Percentiles rank a stretch among this genome's conserved stretches.
Conservation (phyloP, 306 rosid species). For the Prunus mira region DNA sequence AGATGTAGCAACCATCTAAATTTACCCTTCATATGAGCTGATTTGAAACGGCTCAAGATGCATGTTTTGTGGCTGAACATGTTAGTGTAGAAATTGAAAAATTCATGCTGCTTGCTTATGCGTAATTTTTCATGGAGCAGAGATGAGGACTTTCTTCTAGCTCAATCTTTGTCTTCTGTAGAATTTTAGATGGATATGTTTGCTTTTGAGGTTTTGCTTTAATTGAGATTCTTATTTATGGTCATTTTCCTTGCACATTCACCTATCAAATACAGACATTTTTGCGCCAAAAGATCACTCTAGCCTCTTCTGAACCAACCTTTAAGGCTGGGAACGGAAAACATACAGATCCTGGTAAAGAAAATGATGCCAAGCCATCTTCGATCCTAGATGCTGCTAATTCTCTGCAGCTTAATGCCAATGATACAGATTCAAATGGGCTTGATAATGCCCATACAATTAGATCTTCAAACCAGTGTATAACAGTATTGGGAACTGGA, state of each 20-base stretch:
- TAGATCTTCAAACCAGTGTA: conserved; percentile 1
- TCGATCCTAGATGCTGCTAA: conserved; percentile 18
- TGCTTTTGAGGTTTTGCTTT: background rate
- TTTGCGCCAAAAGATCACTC: conserved; percentile 76
- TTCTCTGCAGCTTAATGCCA: background rate
- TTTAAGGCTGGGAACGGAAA: conserved; percentile 30
- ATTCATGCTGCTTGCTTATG: background rate
- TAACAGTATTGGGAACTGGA: background rate
- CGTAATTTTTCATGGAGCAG: background rate
- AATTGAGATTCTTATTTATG: background rate
- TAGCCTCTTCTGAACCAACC: conserved; percentile 40
- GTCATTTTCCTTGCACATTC: background rate
- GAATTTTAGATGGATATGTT: conserved; percentile 6
- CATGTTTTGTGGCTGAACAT: background rate
- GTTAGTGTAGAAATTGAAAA: background rate
- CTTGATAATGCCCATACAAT: background rate
- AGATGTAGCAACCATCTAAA: background rate
- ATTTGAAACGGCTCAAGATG: background rate
- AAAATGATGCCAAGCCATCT: conserved; percentile 29
- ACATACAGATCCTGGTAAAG: conserved; percentile 25
- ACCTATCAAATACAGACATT: conserved; percentile 55
- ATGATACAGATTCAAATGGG: conserved; percentile 5
- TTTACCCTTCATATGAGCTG: background rate
- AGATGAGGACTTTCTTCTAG: background rate
- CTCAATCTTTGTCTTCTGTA: background rate